phyloP scores from a whole-genome alignment of 2,329 filamentous ascomycete genomes.

The Fusarium transvaalense region DNA sequence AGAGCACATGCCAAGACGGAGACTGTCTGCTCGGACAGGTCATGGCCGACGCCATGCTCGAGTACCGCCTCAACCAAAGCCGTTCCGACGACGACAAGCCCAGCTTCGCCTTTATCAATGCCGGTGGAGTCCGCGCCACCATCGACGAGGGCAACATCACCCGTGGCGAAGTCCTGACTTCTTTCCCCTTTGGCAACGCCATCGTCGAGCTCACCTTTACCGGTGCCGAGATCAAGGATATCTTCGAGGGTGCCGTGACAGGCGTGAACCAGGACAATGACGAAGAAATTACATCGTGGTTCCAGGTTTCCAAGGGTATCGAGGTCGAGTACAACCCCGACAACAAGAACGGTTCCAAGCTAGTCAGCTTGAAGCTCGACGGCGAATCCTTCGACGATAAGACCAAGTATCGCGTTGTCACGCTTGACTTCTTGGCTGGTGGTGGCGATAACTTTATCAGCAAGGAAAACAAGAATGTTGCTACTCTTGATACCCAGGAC shows the following conservation, averaged over 20 bases:
- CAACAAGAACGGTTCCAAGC: slow-evolving; percentile 61
- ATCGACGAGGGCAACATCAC: slow-evolving; percentile 73
- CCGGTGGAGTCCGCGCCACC: slow-evolving; percentile 72
- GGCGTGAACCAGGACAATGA: slow-evolving; percentile 67
- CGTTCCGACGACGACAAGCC: slow-evolving; percentile 52
- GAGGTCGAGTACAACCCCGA: slow-evolving; percentile 68
- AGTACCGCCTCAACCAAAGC: slow-evolving; percentile 67
- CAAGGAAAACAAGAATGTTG: slow-evolving; percentile 52
- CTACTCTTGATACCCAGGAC: slow-evolving; percentile 65
- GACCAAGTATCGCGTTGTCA: slow-evolving; percentile 68
- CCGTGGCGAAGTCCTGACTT: slow-evolving; percentile 71
- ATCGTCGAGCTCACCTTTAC: slow-evolving; percentile 68
- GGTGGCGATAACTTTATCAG: slow-evolving; percentile 73
- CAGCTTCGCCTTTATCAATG: slow-evolving; percentile 72
- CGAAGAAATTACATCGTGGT: slow-evolving; percentile 66
- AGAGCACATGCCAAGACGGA: slow-evolving; percentile 66
- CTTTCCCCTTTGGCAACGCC: slow-evolving; percentile 75
- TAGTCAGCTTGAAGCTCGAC: slow-evolving; percentile 66
- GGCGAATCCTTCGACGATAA: slow-evolving; percentile 61
- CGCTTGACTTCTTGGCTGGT: slow-evolving; percentile 71
- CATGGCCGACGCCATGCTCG: slow-evolving; percentile 70
- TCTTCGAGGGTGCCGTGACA: slow-evolving; percentile 70
- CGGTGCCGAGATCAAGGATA: slow-evolving; percentile 67
- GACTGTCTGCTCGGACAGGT: slow-evolving; percentile 71
- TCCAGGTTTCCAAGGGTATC: slow-evolving; percentile 71